Conservation (phyloP, 2,329 filamentous ascomycete species). For the Aspergillus sp. region DNA sequence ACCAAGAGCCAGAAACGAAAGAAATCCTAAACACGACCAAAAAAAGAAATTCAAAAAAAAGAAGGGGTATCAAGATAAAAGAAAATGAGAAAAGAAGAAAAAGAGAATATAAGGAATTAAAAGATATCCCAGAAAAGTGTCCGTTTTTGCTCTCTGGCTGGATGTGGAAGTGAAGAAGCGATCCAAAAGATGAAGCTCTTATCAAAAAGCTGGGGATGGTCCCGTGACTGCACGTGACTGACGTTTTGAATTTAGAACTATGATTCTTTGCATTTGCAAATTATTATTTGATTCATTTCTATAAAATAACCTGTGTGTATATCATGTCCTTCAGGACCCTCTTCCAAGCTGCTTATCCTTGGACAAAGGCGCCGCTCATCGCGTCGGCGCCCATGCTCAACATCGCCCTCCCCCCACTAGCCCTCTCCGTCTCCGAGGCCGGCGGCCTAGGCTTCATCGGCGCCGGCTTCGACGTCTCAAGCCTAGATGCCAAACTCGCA, state of each 20-base stretch:
- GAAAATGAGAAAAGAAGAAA: not conserved
- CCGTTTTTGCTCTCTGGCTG: not conserved
- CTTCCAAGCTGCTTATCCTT: constrained; percentile 45
- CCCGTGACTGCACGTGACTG: not conserved
- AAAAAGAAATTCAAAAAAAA: not conserved
- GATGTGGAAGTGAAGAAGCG: not conserved
- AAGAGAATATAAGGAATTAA: not conserved
- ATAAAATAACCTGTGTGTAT: no score
- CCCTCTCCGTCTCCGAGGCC: constrained; percentile 51
- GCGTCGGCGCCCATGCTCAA: constrained; percentile 61
- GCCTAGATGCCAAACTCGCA: constrained; percentile 23
- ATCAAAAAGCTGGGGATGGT: not conserved
- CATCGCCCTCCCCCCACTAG: constrained; percentile 49
- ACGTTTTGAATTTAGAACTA: no score
- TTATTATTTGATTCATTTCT: no score
- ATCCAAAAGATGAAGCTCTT: not conserved
- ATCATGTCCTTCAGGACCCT: constrained; percentile 14
- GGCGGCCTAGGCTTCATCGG: constrained; percentile 49
- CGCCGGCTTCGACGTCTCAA: constrained; percentile 44
- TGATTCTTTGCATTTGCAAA: not conserved
- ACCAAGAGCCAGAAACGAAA: not conserved
- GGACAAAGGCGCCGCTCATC: constrained; percentile 51
- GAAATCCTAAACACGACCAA: not conserved
- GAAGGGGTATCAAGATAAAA: not conserved
- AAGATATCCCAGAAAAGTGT: not conserved